phyloP scores from a whole-genome alignment of 106 monocot genomes.

The Gastrodia elata region DNA sequence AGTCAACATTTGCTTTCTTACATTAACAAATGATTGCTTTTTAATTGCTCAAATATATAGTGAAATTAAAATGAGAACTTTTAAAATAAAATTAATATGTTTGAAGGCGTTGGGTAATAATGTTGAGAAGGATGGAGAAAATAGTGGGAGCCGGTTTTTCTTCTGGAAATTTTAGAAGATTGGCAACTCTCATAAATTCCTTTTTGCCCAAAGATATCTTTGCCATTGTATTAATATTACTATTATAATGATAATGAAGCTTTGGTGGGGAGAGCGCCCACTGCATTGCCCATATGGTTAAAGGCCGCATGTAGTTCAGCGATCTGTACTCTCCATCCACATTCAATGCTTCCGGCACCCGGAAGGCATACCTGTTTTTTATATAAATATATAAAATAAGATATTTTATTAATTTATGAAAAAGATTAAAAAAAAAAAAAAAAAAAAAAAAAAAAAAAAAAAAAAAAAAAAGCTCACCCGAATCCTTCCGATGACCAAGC shows the following conservation, averaged over 20 bases:
- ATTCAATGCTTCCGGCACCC: conserved; percentile 64
- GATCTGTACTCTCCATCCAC: conserved; percentile 43
- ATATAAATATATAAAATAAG: neutral
- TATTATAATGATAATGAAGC: conserved; percentile 22
- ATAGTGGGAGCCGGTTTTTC: conserved; percentile 22
- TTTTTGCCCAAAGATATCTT: neutral
- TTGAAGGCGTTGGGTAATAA: conserved; percentile 14
- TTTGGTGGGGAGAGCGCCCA: conserved; percentile 65
- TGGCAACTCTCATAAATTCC: conserved; percentile 39
- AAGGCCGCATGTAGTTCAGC: conserved; percentile 64
- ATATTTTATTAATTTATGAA: no score
- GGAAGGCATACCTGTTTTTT: conserved; percentile 49
- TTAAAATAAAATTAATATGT: no score
- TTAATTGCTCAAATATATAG: no score
- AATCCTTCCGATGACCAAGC: conserved; percentile 52
- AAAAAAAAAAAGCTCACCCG: conserved; percentile 34
- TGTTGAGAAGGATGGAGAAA: conserved; percentile 28
- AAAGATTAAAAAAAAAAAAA: neutral
- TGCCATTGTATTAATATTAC: neutral
- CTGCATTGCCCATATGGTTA: conserved; percentile 88
- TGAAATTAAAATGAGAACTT: no score
- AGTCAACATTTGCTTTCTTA: no score
- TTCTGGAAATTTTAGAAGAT: conserved; percentile 41
- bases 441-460: neutral
- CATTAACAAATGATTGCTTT: no score